These are phyloP conservation scores for Neopestalotiopsis clavispora DNA, from an alignment of 2,329 filamentous ascomycete genomes.

Conservation along the genomic window DNA sequence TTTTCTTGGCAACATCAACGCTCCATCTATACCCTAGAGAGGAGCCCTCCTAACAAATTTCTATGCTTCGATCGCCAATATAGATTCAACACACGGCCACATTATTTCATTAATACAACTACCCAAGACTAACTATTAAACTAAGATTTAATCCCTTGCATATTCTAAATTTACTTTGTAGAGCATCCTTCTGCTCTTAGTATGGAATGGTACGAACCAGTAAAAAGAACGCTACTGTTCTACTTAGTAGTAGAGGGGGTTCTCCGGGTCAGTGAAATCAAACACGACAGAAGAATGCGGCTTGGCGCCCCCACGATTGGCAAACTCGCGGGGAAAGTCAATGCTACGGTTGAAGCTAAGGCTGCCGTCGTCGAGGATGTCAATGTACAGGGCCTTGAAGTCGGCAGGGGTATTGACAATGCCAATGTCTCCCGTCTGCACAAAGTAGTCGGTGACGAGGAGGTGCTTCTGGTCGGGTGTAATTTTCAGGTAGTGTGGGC, in stretches of 20 bases:
- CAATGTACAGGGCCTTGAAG: conserved; percentile 67
- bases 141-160: no score
- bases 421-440: conserved; percentile 65
- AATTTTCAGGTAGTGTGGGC: conserved; percentile 69
- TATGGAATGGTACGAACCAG: no score
- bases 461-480: conserved; percentile 68
- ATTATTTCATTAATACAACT: no score
- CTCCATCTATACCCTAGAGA: no score
- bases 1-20: no score
- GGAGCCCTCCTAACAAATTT: no score
- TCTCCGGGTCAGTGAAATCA: conserved; percentile 52
- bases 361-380: conserved; percentile 58
- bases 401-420: conserved; percentile 66
- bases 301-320: conserved; percentile 59
- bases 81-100: no score
- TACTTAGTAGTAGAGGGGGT: conserved; percentile 52
- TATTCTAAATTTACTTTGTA: no score
- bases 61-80: no score
- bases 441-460: conserved; percentile 69
- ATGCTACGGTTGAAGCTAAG: conserved; percentile 65
- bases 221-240: no score
- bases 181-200: no score
- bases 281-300: conserved; percentile 56
- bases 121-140: no score
- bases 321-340: conserved; percentile 59